Evolutionary conservation across 1,284 basidiomycete species (phyloP), one percentile per base, ranked within the genome.

Genomic region (Schizopora paradoxa): DNA sequence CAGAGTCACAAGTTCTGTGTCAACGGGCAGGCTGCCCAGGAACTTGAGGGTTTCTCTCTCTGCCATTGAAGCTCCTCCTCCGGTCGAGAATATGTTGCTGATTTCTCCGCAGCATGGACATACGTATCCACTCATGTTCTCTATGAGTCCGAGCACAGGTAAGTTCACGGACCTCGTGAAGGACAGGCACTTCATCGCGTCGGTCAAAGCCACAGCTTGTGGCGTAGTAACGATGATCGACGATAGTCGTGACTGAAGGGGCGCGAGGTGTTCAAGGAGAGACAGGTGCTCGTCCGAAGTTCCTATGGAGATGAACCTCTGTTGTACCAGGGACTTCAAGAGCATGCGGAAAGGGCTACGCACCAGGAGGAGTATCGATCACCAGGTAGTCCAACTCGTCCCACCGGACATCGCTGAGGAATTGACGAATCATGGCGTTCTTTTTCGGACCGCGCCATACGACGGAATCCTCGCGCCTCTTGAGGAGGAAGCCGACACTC

Each of bases 371-470:
- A 4, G 96, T 99, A 63, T 99, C 96, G 48, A 99, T 86, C 43
- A 99, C 82, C 40, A 99, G 72, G 68, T 94, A 99, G 67, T 99
- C 96, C 50, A 98, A 70, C 36, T 92, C 84, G 41, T 93, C 95
- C 96, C 96, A 99, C 51, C 92, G 69, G 8, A 99, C 96, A 59
- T 99, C 94, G 56, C 83, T 84, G 61, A 99, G 66, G 62, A 99
- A 99, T 69, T 99, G 96, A 57, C 93, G 74, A 58, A 99, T 98
- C 96, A 99, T 99, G 38, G 91, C 96, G 59, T 97, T 97, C 77
- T 99, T 99, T 77, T 99, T 99, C 27, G 96, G 96, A 0, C 96
- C 96, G 55, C 96, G 72, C 96, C 96, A 99, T 0, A 99, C 91
- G 28, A 99, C 92, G 11, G 86, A 89, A 61, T 97, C 94, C 42